Evolutionary conservation across 2,329 filamentous ascomycete genomes (phyloP), one percentile per base, ranked within the genome.

Genomic region (Zalaria obscura): DNA sequence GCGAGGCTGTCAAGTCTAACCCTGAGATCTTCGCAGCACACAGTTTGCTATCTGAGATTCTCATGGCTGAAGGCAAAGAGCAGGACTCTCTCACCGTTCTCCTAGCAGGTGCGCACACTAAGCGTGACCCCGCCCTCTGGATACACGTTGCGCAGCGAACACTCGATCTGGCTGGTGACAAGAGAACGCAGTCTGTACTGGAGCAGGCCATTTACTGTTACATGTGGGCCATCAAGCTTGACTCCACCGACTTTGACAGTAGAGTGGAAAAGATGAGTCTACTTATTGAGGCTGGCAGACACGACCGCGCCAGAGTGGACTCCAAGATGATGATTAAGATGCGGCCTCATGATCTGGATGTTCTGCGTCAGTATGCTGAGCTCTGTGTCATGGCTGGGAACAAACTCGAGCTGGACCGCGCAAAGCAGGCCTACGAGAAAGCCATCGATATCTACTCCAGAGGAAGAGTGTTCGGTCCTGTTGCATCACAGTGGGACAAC

Each of bases 401-500:
- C 34, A 41, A 36, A 7, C 40, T 28, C 2, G 57, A 59, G 33
- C 48, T 55, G 4, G 42, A 44, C 25, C 43, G 44, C 8, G 56
- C 53, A 3, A 53, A 50, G 10, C 46, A 53, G 26, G 45, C 50
- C 2, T 80, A 76, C 52, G 65, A 74, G 11, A 57, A 62, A 18
- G 69, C 70, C 18, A 68, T 79, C 35, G 54, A 62, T 3, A 62
- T 71, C 47, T 72, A 69, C 45, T 54, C 62, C 39, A 58, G 58
- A 5, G 44, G 50, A 6, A 42, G 25, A 25, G 35, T 40, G 3
- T 41, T 46, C 25, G 41, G 46, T 32, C 34, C 40, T 5, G 40
- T 42, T 25, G 60, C 57, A 3, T 62, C 67, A 27, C 67, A 70
- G 38, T 98, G 89, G 89, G 78, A 81, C 40, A 83, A 96, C 57